These are phyloP conservation scores for Phytophthora hibernalis DNA, from an alignment of 352 stramenopile species.

Conservation along the genomic window DNA sequence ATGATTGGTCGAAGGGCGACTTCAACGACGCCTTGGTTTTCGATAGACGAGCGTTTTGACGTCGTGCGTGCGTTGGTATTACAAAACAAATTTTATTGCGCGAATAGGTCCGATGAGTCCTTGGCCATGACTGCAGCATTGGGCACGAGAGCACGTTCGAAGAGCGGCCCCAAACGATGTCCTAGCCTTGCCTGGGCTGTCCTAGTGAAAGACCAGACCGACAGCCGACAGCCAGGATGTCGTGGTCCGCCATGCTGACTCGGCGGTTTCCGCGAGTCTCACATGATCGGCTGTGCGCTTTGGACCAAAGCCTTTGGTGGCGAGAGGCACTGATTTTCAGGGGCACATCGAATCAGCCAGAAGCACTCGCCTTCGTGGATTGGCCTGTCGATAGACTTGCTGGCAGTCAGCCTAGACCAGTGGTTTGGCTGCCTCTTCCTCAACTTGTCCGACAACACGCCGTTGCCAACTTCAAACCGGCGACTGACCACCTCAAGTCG, in stretches of 20 bases:
- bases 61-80: conserved; percentile 5
- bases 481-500: conserved; percentile 27
- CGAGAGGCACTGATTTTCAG: background rate
- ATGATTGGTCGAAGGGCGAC: background rate
- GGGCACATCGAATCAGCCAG: conserved; percentile 14
- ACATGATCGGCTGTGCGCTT: too few species aligned
- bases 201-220: too few species aligned
- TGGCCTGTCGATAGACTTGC: background rate
- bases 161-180: conserved; percentile 3
- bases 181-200: too few species aligned
- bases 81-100: conserved; percentile 1
- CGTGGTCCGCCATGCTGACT: conserved; percentile 1
- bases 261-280: background rate
- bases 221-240: too few species aligned
- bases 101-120: too few species aligned
- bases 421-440: conserved; percentile 9
- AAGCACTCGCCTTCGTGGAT: background rate
- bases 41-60: background rate
- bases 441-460: conserved; percentile 16
- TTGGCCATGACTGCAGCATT: background rate
- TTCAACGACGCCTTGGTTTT: conserved; percentile 14
- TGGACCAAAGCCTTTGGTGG: too few species aligned
- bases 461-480: conserved; percentile 20
- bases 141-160: background rate
- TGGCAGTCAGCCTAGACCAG: background rate